phyloP scores from a whole-genome alignment of 2,329 filamentous ascomycete genomes.

The Cladobotryum protrusum region DNA sequence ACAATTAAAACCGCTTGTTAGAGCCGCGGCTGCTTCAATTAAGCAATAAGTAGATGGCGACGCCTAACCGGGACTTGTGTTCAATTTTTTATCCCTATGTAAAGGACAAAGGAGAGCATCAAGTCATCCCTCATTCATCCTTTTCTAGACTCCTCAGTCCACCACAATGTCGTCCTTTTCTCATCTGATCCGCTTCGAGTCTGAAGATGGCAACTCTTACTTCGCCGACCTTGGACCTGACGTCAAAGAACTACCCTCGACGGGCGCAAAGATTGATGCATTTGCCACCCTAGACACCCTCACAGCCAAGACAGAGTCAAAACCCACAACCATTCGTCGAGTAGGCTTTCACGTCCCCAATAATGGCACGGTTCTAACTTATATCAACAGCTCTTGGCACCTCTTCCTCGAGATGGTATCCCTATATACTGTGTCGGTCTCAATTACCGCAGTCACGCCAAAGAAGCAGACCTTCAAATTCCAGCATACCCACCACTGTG shows the following conservation, averaged over 20 bases:
- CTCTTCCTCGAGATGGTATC: constrained; percentile 1
- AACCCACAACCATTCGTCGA: background rate
- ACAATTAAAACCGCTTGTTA: too few relatives aligned
- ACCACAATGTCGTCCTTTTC: background rate
- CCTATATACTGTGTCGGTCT: constrained; percentile 22
- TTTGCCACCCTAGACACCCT: background rate
- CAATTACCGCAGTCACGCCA: constrained; percentile 23
- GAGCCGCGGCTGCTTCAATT: too few relatives aligned
- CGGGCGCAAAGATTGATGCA: background rate
- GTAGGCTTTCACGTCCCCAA: background rate
- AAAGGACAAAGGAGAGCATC: too few relatives aligned
- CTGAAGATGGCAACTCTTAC: constrained; percentile 13
- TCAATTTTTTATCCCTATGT: too few relatives aligned
- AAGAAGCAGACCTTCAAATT: constrained; percentile 14
- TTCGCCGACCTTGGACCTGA: constrained; percentile 15
- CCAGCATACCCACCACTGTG: constrained; percentile 14
- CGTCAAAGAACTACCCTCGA: background rate
- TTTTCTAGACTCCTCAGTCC: background rate
- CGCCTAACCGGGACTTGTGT: too few relatives aligned
- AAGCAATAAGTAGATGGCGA: too few relatives aligned
- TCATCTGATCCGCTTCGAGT: constrained; percentile 14
- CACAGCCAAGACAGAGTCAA: background rate
- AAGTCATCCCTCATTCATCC: too few relatives aligned
- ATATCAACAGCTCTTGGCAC: constrained; percentile 1
- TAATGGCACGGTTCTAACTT: too few relatives aligned